Conservation (phyloP, 371 early-diverging fungal genomes). For the Amoeboradix gromovi region DNA sequence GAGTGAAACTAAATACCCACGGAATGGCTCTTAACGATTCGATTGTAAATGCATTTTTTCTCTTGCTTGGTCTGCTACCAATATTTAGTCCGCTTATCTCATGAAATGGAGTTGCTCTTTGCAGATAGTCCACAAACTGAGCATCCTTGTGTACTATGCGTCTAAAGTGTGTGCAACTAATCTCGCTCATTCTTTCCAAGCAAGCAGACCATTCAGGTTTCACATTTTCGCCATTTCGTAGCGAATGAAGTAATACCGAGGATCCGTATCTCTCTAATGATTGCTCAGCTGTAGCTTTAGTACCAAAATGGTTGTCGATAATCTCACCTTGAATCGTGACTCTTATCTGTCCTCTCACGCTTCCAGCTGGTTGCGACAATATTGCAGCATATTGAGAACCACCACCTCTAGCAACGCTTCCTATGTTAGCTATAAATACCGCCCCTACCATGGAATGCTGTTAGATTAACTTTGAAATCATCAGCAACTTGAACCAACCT, state of each 20-base stretch:
- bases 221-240: background rate
- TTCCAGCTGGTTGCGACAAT: constrained; percentile 9
- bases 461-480: constrained; percentile 4
- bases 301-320: constrained; percentile 9
- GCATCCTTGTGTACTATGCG: constrained; percentile 5
- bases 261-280: constrained; percentile 9
- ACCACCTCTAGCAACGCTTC: constrained; percentile 9
- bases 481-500: constrained; percentile 5
- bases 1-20: constrained; percentile 10
- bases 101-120: constrained; percentile 6
- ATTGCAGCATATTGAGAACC: constrained; percentile 11
- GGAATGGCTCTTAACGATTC: constrained; percentile 5
- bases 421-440: too few relatives aligned
- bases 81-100: constrained; percentile 8
- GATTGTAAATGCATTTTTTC: constrained; percentile 1
- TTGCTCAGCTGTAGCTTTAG: constrained; percentile 7
- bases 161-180: constrained; percentile 7
- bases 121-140: constrained; percentile 7
- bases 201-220: constrained; percentile 7
- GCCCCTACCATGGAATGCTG: constrained; percentile 9
- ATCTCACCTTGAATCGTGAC: constrained; percentile 11
- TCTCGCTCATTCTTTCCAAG: constrained; percentile 5
- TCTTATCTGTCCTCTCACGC: constrained; percentile 5
- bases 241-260: constrained; percentile 6
- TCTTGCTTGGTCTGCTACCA: constrained; percentile 7